Percentiles rank a stretch among this genome's conserved stretches.
These are phyloP conservation scores for Dichomitus squalens DNA, from an alignment of 1,284 basidiomycete species.

Conservation along the genomic window DNA sequence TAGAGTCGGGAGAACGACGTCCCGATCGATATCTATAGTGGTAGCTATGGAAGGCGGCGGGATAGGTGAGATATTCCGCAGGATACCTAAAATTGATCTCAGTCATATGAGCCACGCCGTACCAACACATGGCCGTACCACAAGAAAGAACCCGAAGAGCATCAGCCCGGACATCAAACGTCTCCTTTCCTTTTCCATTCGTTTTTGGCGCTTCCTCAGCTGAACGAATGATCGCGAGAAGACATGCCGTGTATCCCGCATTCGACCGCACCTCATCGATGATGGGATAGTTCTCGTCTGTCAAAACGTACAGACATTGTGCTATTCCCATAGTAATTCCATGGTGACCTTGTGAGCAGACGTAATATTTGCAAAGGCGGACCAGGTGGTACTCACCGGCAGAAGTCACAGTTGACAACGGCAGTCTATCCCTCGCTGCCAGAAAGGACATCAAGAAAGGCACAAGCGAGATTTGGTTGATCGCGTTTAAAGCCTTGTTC, in stretches of 20 bases:
- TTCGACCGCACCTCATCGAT: conserved; percentile 64
- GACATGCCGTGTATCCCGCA: conserved; percentile 65
- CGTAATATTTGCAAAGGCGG: conserved; percentile 3
- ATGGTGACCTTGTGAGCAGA: conserved; percentile 15
- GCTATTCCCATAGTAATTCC: conserved; percentile 47
- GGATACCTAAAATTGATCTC: conserved; percentile 53
- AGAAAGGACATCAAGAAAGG: conserved; percentile 88
- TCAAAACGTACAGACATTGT: conserved; percentile 88
- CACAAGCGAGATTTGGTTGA: conserved; percentile 77
- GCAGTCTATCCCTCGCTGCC: conserved; percentile 64
- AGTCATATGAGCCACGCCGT: conserved; percentile 10
- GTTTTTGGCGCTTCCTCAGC: conserved; percentile 34
- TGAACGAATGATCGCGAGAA: conserved; percentile 66
- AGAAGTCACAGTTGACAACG: conserved; percentile 70
- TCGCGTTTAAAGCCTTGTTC: conserved; percentile 85
- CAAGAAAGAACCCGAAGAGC: conserved; percentile 71
- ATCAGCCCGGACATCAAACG: conserved; percentile 49
- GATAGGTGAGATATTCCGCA: conserved; percentile 76
- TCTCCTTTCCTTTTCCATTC: conserved; percentile 49
- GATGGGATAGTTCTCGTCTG: conserved; percentile 82
- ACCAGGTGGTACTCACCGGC: conserved; percentile 59
- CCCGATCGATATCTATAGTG: conserved; percentile 67
- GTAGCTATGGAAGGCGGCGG: conserved; percentile 66
- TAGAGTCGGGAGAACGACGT: conserved; percentile 74
- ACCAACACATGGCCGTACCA: conserved; percentile 47